These are phyloP conservation scores for Ustilaginoidea virens DNA, from an alignment of 2,329 filamentous ascomycete genomes.

Conservation along the genomic window DNA sequence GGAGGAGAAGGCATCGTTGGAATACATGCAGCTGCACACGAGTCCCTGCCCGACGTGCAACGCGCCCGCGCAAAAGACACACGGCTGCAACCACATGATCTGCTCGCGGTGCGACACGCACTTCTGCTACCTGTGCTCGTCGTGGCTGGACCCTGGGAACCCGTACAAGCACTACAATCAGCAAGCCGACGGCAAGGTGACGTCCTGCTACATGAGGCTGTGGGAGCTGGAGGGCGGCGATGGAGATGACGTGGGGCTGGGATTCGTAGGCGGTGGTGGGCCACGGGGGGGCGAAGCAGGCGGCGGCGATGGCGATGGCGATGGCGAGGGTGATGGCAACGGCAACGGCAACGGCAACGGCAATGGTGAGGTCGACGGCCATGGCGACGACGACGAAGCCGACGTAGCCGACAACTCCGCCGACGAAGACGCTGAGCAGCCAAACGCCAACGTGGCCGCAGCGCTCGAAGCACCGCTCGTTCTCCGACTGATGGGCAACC, in stretches of 20 bases:
- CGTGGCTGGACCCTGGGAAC: slow-evolving; percentile 69
- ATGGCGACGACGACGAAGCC: too few species aligned
- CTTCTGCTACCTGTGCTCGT: slow-evolving; percentile 87
- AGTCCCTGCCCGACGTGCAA: slow-evolving; percentile 81
- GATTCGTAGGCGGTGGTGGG: slow-evolving; percentile 23
- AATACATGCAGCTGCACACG: slow-evolving; percentile 70
- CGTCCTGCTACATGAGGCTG: slow-evolving; percentile 65
- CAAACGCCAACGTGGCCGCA: too few species aligned
- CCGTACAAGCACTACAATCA: slow-evolving; percentile 85
- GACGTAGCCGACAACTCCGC: too few species aligned
- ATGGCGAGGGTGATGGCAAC: too few species aligned
- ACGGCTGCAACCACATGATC: slow-evolving; percentile 94
- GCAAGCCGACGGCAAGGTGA: slow-evolving; percentile 31
- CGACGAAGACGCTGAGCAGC: too few species aligned
- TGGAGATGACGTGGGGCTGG: slow-evolving; percentile 34
- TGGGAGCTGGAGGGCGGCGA: slow-evolving; percentile 86
- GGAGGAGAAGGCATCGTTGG: slow-evolving; percentile 74
- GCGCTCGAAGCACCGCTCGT: slow-evolving; percentile 42
- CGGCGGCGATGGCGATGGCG: slow-evolving; percentile 15
- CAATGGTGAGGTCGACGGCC: too few species aligned
- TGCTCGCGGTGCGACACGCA: slow-evolving; percentile 82
- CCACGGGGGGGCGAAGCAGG: slow-evolving; percentile 1
- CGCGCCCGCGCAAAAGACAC: slow-evolving; percentile 73
- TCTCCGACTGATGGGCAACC: slow-evolving; percentile 32
- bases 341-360: too few species aligned